Base-by-base conservation (phyloP, 371 early-diverging fungal genomes). In the Smittium culicis region DNA sequence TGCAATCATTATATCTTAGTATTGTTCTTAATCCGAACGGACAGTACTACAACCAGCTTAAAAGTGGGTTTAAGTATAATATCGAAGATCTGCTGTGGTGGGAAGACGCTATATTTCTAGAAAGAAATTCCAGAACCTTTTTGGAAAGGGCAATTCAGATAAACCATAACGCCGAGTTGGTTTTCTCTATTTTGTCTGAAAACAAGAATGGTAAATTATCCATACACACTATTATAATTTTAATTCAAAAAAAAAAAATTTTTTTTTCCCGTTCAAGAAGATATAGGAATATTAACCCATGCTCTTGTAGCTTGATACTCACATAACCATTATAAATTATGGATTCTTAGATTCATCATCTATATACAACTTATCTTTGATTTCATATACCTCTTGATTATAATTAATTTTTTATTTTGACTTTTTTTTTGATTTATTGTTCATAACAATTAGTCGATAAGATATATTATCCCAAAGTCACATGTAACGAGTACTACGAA, bases 81-180 rank as follows among this genome's bases (percentile, higher is more conserved):
- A 91, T 85, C 66, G 91, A 91, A 71, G 93, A 95, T 71, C 67
- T 81, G n/a, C 59, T 94, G 67, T 94, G 94, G 92, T 79, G 82
- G 63, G 92, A 93, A 72, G 97, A 96, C 73, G 90, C 88, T n/a
- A 77, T 93, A 33, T 89, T 94, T 67, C 80, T 96, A 70, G 96
- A 96, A 73, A 84, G 93, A 68, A 95, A 96, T 77, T 94, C 95
- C n/a, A 80, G 96, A 62, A 86, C 81, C 30, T 94, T 92, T 77
- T 79, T 81, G 54, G 76, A 81, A 34, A 82, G 97, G 54, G 86
- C 88, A 29, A 67, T 71, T 2, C 72, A 68, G 25, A 89, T 93
- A 77, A 92, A 94, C 75, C 70, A 77, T 60, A 93, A 85, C 69
- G 84, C 95, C 1, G 91, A 91, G 72, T 79, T 78, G 0, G 75